These are phyloP conservation scores for Aristolochia fimbriata DNA, from an alignment of 164 flowering plant species.

Conservation along the genomic window DNA sequence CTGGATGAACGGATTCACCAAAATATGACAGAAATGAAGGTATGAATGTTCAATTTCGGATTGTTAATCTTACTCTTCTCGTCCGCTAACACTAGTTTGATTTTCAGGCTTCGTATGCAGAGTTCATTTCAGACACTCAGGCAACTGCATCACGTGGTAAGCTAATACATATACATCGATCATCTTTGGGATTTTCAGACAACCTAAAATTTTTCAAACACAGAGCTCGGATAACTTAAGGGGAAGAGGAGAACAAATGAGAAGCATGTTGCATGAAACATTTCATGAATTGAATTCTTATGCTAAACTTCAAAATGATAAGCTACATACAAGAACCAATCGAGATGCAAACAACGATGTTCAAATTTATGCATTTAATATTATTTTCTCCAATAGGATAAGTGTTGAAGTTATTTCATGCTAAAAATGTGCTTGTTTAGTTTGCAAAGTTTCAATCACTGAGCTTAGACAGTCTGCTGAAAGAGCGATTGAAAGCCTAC, in stretches of 20 bases:
- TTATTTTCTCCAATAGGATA: background rate
- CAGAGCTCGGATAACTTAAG: background rate
- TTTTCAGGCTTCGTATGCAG: constrained; percentile 53
- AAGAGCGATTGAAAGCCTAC: constrained; percentile 50
- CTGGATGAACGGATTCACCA: constrained; percentile 43
- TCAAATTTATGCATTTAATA: background rate
- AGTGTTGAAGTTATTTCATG: background rate
- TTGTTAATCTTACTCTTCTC: background rate
- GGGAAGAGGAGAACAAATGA: background rate
- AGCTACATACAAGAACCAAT: background rate
- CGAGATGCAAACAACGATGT: too few relatives aligned
- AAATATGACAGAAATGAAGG: constrained; percentile 36
- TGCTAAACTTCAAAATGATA: background rate
- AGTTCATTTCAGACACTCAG: constrained; percentile 53
- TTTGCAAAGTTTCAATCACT: constrained; percentile 54
- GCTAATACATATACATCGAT: constrained; percentile 1
- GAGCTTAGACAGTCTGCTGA: constrained; percentile 46
- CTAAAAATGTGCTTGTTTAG: constrained; percentile 20
- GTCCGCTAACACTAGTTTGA: background rate
- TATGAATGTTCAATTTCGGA: constrained; percentile 14
- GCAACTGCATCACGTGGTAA: constrained; percentile 51
- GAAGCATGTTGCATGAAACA: too few relatives aligned
- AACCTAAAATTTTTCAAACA: background rate
- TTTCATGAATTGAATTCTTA: too few relatives aligned
- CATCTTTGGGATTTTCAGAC: background rate